These are phyloP conservation scores for Epithemia pelagica DNA, from an alignment of 108 stramenopile species.

Conservation along the genomic window DNA sequence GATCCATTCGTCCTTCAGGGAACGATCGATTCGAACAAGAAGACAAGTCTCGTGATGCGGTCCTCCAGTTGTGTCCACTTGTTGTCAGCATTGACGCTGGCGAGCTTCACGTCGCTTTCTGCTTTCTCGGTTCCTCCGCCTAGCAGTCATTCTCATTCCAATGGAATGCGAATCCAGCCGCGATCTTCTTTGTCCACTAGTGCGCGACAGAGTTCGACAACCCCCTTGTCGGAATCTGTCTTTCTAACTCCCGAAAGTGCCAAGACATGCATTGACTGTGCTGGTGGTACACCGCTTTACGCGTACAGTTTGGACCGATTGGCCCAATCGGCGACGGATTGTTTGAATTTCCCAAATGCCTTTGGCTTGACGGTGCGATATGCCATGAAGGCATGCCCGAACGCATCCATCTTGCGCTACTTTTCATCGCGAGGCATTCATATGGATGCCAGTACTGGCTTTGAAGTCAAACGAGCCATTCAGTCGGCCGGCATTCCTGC, in stretches of 20 bases:
- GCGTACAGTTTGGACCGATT: constrained; percentile 89
- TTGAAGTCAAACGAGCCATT: constrained; percentile 88
- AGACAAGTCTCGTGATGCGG: no score
- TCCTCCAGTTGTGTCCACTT: no score
- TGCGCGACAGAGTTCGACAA: no score
- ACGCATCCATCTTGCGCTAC: constrained; percentile 82
- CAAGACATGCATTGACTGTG: constrained; percentile 63
- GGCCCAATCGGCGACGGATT: constrained; percentile 69
- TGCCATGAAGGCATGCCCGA: constrained; percentile 98
- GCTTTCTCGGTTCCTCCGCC: no score
- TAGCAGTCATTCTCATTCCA: no score
- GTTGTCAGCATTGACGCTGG: no score
- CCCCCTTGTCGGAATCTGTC: constrained; percentile 7
- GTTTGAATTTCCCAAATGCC: constrained; percentile 92
- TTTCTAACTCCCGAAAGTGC: constrained; percentile 80
- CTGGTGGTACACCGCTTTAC: constrained; percentile 88
- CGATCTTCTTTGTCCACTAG: no score
- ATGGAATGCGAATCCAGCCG: no score
- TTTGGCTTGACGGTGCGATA: constrained; percentile 95
- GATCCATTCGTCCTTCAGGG: no score
- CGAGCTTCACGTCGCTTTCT: no score
- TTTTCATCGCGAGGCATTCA: constrained; percentile 86
- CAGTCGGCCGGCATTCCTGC: constrained; percentile 72
- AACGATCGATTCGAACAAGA: no score
- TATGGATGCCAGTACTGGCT: constrained; percentile 92